Evolutionary conservation across 192 early-diverging fungal genomes (phyloP), one percentile per base, ranked within the genome.

Genomic region (Entophlyctis helioformis): DNA sequence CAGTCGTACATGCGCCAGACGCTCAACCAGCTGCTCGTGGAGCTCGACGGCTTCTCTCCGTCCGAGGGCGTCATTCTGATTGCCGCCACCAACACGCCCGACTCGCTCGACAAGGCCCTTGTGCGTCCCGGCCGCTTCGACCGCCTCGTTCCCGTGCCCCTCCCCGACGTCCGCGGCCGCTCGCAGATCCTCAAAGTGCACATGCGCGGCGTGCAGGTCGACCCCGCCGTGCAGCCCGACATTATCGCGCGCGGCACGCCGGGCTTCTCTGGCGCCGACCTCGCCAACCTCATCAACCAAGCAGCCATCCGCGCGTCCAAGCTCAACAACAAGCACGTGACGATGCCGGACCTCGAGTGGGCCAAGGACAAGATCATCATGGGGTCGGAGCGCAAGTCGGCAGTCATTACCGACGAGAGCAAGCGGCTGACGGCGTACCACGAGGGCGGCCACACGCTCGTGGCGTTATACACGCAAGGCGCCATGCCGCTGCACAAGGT

Each of bases 331-430:
- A 67, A 62, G 29, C 57, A 64, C 22, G 90, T 99, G 1, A 67
- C 58, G 7, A 82, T 84, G 67, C 71, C 62, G 39, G 86, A 98
- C 51, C 61, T 99, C 51, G 96, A 99, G 61, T 91, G 80, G 66
- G 93, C 96, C 43, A 97, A 96, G 66, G 96, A 99, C 59, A 90
- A 91, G 50, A 92, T 99, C 46, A 65, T 99, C 45, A 98, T 98
- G 94, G 96, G 96, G 7, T 81, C 87, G 15, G 96, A 99, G 67
- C 78, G 91, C 55, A 82, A 80, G 50, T 84, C 82, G 20, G 91
- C 91, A 1, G 84, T 96, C 12, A 82, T 96, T 38, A 88, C 89
- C 3, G 85, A 84, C 11, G 80, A 93, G 40, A 76, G 65, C 53
- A 95, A 94, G 55, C 69, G 76, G 18, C 57, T 89, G 26, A 98